These are phyloP conservation scores for Kalaharituber pfeilii DNA, from an alignment of 2,329 filamentous ascomycete species.

Conservation along the genomic window DNA sequence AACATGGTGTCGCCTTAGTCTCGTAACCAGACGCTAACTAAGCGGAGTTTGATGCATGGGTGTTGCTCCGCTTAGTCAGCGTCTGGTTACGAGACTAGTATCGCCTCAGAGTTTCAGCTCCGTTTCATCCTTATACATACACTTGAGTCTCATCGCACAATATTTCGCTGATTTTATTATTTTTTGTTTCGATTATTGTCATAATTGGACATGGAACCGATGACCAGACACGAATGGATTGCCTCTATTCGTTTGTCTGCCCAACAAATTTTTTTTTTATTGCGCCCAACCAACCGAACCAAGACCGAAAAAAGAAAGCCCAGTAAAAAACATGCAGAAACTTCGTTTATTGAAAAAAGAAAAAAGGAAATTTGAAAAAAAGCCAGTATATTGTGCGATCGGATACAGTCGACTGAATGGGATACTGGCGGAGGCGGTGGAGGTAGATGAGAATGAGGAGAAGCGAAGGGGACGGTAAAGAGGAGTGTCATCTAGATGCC, in stretches of 20 bases:
- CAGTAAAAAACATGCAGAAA: constrained; percentile 1
- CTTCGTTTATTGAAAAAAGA: constrained; percentile 13
- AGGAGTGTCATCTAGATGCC: constrained; percentile 66
- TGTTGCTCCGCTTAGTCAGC: too few species aligned
- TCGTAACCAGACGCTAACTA: too few species aligned
- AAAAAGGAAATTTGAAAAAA: constrained; percentile 22
- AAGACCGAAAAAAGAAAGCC: neutral
- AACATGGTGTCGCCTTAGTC: too few species aligned
- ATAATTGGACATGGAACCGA: neutral
- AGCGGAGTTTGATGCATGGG: too few species aligned
- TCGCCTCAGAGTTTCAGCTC: too few species aligned
- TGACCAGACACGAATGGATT: neutral
- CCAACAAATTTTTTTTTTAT: neutral
- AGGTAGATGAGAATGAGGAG: constrained; percentile 22
- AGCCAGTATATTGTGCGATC: neutral
- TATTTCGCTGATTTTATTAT: too few species aligned
- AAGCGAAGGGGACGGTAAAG: constrained; percentile 24
- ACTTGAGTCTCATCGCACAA: too few species aligned
- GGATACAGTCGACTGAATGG: neutral
- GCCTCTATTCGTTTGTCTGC: neutral
- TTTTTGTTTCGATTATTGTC: neutral
- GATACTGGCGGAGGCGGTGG: constrained; percentile 9
- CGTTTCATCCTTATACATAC: too few species aligned
- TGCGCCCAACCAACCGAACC: neutral
- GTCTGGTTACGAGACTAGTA: too few species aligned